Evolutionary conservation across 2,329 filamentous ascomycete genomes (phyloP).

Genomic region (Ophiostoma himal-ulmi): DNA sequence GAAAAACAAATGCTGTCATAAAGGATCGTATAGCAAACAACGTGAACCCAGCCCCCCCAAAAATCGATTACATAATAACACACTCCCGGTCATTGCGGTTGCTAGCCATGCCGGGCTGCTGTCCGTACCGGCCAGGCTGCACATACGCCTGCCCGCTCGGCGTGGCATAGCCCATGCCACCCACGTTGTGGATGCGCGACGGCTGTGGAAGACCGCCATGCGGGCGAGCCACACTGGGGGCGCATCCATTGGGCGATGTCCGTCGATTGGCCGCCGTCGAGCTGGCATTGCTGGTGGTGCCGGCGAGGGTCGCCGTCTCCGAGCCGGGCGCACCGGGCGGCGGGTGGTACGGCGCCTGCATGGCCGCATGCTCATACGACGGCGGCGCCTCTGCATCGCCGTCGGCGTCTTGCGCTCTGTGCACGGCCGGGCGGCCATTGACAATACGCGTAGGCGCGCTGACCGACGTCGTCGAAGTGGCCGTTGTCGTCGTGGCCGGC

Average conservation of each 20-base stretch:
- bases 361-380: conserved; percentile 53
- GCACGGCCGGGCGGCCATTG: conserved; percentile 30
- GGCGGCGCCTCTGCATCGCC: conserved; percentile 47
- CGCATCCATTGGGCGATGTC: not conserved
- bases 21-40: not conserved
- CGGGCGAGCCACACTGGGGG: not conserved
- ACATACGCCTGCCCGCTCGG: not conserved
- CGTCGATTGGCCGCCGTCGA: not conserved
- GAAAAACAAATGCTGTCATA: not conserved
- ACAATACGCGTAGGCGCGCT: not conserved
- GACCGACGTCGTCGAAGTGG: not conserved
- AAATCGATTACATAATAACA: not conserved
- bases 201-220: not conserved
- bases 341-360: conserved; percentile 47
- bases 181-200: not conserved
- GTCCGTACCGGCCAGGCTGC: not conserved
- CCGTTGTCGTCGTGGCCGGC: conserved; percentile 30
- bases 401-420: conserved; percentile 36
- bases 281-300: not conserved
- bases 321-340: conserved; percentile 38
- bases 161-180: not conserved
- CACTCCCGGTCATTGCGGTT: not conserved
- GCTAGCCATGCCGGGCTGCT: not conserved
- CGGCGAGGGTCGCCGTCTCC: conserved; percentile 11
- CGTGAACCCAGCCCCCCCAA: too few species aligned